Base-by-base conservation (phyloP, 768 basidiomycete species). In the Crucibulum laeve region DNA sequence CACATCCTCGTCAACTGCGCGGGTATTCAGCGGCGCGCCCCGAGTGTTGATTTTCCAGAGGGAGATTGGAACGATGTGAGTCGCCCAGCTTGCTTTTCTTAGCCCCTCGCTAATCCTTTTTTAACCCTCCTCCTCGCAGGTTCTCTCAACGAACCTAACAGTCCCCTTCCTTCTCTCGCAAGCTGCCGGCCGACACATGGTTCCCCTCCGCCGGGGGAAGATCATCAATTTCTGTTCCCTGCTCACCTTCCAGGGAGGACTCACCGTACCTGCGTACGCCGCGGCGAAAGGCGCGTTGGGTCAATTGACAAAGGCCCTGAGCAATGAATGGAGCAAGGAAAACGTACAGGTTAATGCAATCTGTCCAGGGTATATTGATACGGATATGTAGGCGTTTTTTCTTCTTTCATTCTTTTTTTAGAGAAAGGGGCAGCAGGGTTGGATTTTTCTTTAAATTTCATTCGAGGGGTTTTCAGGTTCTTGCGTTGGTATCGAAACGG, bases 301-400 rank as follows among this genome's bases (percentile, higher is more conserved):
- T 7, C 85, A 86, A 58, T 70, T 91, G 53, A 90, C 91, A 21
- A 93, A 93, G 65, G 86, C 91, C 2, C 78, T 95, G 55, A 83
- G 85, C 54, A 96, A 96, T 62, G 93, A 95, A 61, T 96, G 93
- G 92, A 86, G 87, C 47, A 74, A 76, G 55, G 78, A 88, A 54
- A 91, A 90, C 52, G 80, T 95, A 41, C 85, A 91, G 61, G 90
- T 94, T 14, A 93, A 94, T 58, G 86, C 77, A 18, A 87, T 95
- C 51, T 84, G 83, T 51, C 91, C 91, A 23, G 91, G 91, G 24
- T 93, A 92, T 63, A 84, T 94, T 54, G 76, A 77, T 21, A 95
- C 91, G 25, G 92, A 95, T 53, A 92, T 92, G 87, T 89, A 63
- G 62, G 65, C 67, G 47, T 42, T 38, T 33, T 42, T 43, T 44